Evolutionary conservation across 306 rosid species (phyloP).

Genomic region (Ormosia semicastrata): DNA sequence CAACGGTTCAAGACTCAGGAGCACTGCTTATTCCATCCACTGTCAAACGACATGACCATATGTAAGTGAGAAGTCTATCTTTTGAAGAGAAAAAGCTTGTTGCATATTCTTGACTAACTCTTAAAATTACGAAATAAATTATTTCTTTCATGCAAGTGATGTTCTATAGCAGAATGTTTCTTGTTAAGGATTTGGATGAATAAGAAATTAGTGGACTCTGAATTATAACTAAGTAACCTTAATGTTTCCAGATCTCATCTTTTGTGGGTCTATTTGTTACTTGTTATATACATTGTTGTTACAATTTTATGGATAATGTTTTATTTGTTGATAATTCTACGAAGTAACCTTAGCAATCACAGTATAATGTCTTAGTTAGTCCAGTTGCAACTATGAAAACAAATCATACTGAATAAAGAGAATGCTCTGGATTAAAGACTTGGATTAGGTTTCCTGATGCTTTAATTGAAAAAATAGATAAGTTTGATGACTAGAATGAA

Average conservation of each 20-base stretch:
- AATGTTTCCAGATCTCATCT: background rate
- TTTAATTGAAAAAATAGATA: background rate
- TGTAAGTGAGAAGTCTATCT: constrained; percentile 49
- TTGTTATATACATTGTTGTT: background rate
- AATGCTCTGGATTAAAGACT: background rate
- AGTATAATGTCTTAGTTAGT: background rate
- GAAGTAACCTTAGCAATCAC: background rate
- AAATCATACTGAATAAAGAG: background rate
- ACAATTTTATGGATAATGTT: background rate
- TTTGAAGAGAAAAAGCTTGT: background rate
- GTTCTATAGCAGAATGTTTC: background rate
- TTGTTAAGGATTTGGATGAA: background rate
- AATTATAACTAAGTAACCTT: background rate
- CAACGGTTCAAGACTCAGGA: constrained; percentile 60
- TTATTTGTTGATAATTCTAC: background rate
- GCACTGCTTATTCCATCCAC: constrained; percentile 69
- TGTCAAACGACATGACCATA: constrained; percentile 74
- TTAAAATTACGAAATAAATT: background rate
- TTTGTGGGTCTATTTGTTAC: background rate
- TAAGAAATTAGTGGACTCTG: background rate
- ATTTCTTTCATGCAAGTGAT: background rate
- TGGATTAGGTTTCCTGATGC: background rate
- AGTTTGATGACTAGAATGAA: background rate
- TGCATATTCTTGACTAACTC: background rate
- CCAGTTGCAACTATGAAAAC: background rate